Conservation (phyloP, 106 monocot genomes). For the Gastrodia elata region DNA sequence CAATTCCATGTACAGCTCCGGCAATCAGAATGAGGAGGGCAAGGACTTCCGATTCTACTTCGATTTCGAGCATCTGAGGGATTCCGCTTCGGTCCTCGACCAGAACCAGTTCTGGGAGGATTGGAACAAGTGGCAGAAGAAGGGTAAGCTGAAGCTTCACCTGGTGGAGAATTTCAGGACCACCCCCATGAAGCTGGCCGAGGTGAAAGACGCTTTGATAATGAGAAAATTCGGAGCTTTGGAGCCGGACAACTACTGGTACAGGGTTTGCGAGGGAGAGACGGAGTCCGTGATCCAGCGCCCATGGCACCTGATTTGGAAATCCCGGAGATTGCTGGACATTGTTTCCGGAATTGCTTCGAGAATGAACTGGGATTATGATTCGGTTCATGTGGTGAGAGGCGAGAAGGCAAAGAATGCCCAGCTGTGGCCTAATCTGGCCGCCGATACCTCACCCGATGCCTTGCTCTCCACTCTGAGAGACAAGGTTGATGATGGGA, state of each 20-base stretch:
- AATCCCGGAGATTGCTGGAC: constrained; percentile 63
- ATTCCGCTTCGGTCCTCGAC: constrained; percentile 68
- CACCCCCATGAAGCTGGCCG: constrained; percentile 51
- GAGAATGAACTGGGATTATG: constrained; percentile 77
- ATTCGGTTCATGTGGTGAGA: constrained; percentile 63
- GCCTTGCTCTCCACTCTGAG: constrained; percentile 43
- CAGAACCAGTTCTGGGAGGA: constrained; percentile 71
- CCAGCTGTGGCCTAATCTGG: constrained; percentile 53
- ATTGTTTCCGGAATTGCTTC: constrained; percentile 68
- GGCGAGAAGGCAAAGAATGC: constrained; percentile 68
- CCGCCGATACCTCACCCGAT: constrained; percentile 50
- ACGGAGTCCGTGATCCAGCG: constrained; percentile 57
- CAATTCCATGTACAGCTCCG: constrained; percentile 43
- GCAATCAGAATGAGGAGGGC: constrained; percentile 69
- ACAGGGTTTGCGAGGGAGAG: constrained; percentile 88
- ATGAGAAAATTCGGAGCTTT: constrained; percentile 83
- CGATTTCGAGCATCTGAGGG: constrained; percentile 85
- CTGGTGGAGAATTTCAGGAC: constrained; percentile 67
- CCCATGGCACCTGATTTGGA: constrained; percentile 71
- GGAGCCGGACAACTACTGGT: constrained; percentile 97
- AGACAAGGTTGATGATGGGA: constrained; percentile 61
- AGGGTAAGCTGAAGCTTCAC: constrained; percentile 39
- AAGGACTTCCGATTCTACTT: constrained; percentile 89
- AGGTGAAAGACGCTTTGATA: constrained; percentile 52
- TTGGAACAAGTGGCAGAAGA: constrained; percentile 78